Evolutionary conservation across 129 eudicot species (phyloP).

Genomic region (Mikania micrantha): DNA sequence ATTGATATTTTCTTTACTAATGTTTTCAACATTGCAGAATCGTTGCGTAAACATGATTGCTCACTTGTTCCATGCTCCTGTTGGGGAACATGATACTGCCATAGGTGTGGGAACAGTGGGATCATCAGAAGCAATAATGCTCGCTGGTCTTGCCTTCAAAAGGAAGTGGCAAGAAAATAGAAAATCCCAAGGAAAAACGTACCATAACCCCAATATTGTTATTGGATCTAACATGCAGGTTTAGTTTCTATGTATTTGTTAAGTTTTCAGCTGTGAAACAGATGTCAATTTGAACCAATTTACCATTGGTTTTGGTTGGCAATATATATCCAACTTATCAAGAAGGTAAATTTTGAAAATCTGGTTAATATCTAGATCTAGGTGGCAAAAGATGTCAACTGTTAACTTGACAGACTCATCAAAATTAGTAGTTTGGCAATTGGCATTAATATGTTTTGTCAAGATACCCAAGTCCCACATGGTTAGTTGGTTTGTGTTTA

Average conservation of each 20-base stretch:
- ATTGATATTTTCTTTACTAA: background rate
- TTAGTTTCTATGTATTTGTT: background rate
- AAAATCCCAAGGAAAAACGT: slow-evolving; percentile 51
- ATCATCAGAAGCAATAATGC: slow-evolving; percentile 87
- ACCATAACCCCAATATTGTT: slow-evolving; percentile 60
- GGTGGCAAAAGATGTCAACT: too few species aligned
- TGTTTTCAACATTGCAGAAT: slow-evolving; percentile 34
- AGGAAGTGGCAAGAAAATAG: slow-evolving; percentile 71
- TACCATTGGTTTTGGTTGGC: too few species aligned
- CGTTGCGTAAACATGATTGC: slow-evolving; percentile 83
- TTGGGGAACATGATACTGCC: slow-evolving; percentile 50
- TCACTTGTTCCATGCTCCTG: slow-evolving; percentile 67
- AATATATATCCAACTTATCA: too few species aligned
- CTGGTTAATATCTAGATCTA: too few species aligned
- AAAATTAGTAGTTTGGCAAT: too few species aligned
- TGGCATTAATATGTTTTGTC: too few species aligned
- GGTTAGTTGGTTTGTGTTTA: too few species aligned
- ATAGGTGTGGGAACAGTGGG: slow-evolving; percentile 76
- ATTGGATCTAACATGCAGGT: slow-evolving; percentile 84
- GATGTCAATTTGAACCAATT: too few species aligned
- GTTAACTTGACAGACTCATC: too few species aligned
- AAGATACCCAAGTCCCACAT: too few species aligned
- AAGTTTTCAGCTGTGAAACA: too few species aligned
- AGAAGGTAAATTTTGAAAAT: too few species aligned
- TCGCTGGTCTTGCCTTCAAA: slow-evolving; percentile 82